phyloP scores from a whole-genome alignment of 2,329 filamentous ascomycete species.

The Ophiognomonia clavigignenti-juglandacearum region DNA sequence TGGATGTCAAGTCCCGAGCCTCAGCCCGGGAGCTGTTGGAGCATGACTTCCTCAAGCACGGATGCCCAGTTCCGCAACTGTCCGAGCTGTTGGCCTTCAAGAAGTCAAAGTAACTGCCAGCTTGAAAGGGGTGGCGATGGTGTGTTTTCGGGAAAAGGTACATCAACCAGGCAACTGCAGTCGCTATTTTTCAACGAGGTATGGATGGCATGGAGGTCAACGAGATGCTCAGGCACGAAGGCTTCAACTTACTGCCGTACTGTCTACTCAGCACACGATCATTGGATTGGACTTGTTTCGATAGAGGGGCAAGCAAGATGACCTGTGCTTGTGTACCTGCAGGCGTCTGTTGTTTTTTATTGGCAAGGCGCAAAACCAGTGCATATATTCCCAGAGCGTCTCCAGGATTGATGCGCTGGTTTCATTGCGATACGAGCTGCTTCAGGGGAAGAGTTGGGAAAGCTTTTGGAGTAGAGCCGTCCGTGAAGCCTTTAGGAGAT shows the following conservation, averaged over 20 bases:
- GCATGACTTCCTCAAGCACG: slow-evolving; percentile 92
- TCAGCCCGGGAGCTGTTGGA: slow-evolving; percentile 84
- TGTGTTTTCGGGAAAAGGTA: background rate
- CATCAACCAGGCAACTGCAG: background rate
- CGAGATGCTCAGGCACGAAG: too few species aligned
- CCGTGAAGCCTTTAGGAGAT: too few species aligned
- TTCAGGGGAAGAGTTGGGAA: background rate
- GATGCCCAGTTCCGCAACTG: slow-evolving; percentile 77
- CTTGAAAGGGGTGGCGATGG: background rate
- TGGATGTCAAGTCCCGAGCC: slow-evolving; percentile 91
- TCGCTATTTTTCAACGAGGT: background rate
- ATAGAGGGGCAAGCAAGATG: background rate
- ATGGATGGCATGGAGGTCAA: background rate
- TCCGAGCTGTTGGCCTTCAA: slow-evolving; percentile 86
- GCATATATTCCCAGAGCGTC: background rate
- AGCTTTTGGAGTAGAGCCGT: background rate
- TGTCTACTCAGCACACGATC: too few species aligned
- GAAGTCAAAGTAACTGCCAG: slow-evolving; percentile 56
- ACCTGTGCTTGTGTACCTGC: background rate
- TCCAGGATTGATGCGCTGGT: too few species aligned
- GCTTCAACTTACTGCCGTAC: too few species aligned
- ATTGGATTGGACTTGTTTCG: background rate
- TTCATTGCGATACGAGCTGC: too few species aligned
- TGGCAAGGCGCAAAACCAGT: background rate
- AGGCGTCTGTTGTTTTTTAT: background rate